Conservation (phyloP, 345 rosid species). For the Brassica incana region DNA sequence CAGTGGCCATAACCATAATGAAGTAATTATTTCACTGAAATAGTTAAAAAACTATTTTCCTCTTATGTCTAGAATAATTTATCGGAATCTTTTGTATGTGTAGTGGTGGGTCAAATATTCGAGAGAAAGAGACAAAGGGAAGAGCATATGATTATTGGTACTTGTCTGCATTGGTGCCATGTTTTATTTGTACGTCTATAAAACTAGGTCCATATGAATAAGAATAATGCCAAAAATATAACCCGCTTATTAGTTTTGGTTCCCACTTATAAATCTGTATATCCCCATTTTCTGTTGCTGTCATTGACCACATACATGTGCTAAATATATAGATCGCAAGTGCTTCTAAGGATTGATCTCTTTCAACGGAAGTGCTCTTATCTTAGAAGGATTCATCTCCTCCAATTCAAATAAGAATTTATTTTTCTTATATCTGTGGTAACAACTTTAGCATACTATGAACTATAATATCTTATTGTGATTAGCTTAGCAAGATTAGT, state of each 20-base stretch:
- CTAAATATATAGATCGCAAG: slow-evolving; percentile 1
- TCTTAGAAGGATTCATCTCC: not conserved
- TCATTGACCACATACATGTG: slow-evolving; percentile 32
- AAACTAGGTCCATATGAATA: not conserved
- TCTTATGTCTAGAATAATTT: not conserved
- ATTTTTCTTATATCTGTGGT: not conserved
- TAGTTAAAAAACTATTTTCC: not conserved
- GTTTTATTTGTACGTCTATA: not conserved
- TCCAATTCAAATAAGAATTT: not conserved
- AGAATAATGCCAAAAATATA: not conserved
- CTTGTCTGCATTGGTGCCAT: not conserved
- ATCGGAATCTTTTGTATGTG: slow-evolving; percentile 29
- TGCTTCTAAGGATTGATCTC: slow-evolving; percentile 13
- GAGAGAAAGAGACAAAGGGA: slow-evolving; percentile 31
- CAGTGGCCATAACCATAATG: not conserved
- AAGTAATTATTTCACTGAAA: not conserved
- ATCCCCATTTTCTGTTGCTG: slow-evolving; percentile 12
- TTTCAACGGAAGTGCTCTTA: slow-evolving; percentile 18
- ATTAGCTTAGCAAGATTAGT: not conserved
- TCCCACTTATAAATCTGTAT: slow-evolving; percentile 1
- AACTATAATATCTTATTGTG: slow-evolving; percentile 2
- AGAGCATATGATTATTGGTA: slow-evolving; percentile 25
- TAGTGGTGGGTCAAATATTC: slow-evolving; percentile 28
- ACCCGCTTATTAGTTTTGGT: not conserved
- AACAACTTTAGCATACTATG: not conserved